Conservation (phyloP, 345 rosid species). For the Rhodomyrtus tomentosa region DNA sequence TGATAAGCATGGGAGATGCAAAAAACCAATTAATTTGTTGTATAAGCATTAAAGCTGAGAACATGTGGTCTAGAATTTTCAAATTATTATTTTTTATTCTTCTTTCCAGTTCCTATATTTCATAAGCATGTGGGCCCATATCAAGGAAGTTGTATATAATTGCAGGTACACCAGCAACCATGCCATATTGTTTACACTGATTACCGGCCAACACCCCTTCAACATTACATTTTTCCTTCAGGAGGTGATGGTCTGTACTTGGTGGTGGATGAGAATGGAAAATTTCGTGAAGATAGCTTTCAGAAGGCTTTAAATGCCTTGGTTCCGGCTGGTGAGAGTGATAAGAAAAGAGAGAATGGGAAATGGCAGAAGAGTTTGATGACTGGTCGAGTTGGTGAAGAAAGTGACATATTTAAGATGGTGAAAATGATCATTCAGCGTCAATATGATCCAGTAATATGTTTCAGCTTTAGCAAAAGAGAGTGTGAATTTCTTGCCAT, state of each 20-base stretch:
- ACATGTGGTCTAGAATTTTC: not conserved
- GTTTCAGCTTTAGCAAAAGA: conserved; percentile 96
- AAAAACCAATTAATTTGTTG: not conserved
- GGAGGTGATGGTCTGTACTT: conserved; percentile 88
- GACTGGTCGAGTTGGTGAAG: conserved; percentile 79
- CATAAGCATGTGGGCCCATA: not conserved
- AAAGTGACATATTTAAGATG: conserved; percentile 94
- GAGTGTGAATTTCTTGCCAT: conserved; percentile 96
- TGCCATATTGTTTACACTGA: conserved; percentile 98
- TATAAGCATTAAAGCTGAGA: not conserved
- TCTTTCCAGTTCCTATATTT: not conserved
- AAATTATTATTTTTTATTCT: not conserved
- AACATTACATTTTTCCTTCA: conserved; percentile 89
- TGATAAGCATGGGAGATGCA: not conserved
- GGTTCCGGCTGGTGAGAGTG: conserved; percentile 59
- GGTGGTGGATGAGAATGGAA: conserved; percentile 90
- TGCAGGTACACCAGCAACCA: conserved; percentile 91
- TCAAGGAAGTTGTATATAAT: not conserved
- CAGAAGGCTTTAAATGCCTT: conserved; percentile 86
- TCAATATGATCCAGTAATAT: conserved; percentile 94
- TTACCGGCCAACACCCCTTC: conserved; percentile 98
- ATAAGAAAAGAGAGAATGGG: conserved; percentile 67
- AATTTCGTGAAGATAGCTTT: conserved; percentile 90
- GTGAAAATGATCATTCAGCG: conserved; percentile 95
- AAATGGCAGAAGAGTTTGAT: conserved; percentile 61